phyloP scores from a whole-genome alignment of 305 asterid genomes.

The Fraxinus sp. region DNA sequence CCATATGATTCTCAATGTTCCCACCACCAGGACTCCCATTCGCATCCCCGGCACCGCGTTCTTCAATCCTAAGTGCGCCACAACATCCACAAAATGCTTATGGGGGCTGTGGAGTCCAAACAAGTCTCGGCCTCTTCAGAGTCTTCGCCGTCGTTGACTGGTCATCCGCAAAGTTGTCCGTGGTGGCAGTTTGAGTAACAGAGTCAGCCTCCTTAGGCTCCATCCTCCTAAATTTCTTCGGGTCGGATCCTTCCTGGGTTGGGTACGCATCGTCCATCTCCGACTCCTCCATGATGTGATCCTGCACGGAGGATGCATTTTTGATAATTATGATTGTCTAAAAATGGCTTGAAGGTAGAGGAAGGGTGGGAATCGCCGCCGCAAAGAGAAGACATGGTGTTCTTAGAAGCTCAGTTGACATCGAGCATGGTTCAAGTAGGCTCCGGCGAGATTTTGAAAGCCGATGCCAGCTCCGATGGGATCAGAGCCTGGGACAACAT shows the following conservation, averaged over 20 bases:
- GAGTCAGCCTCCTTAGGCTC: constrained; percentile 47
- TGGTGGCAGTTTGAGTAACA: background rate
- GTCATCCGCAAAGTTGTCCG: constrained; percentile 47
- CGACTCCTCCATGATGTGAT: constrained; percentile 32
- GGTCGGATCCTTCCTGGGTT: constrained; percentile 38
- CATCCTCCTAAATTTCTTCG: constrained; percentile 31
- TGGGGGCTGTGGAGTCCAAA: constrained; percentile 95
- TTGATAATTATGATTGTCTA: constrained; percentile 10
- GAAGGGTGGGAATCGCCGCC: constrained; percentile 16
- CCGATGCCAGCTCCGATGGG: constrained; percentile 70
- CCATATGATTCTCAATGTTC: constrained; percentile 35
- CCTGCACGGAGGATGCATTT: constrained; percentile 34
- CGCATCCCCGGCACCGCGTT: constrained; percentile 75
- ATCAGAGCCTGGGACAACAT: constrained; percentile 65
- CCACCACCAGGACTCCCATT: constrained; percentile 38
- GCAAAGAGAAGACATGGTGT: constrained; percentile 53
- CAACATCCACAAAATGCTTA: constrained; percentile 86
- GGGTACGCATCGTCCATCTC: constrained; percentile 42
- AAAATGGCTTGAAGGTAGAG: constrained; percentile 36
- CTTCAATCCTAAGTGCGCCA: constrained; percentile 76
- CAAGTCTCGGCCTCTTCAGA: constrained; percentile 77
- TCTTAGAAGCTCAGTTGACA: constrained; percentile 64
- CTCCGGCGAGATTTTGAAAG: constrained; percentile 72
- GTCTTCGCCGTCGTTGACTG: constrained; percentile 49
- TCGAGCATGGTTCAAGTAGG: constrained; percentile 33